These are phyloP conservation scores for Selaginella moellendorffii DNA, from an alignment of 75 land plant genomes.

Conservation along the genomic window DNA sequence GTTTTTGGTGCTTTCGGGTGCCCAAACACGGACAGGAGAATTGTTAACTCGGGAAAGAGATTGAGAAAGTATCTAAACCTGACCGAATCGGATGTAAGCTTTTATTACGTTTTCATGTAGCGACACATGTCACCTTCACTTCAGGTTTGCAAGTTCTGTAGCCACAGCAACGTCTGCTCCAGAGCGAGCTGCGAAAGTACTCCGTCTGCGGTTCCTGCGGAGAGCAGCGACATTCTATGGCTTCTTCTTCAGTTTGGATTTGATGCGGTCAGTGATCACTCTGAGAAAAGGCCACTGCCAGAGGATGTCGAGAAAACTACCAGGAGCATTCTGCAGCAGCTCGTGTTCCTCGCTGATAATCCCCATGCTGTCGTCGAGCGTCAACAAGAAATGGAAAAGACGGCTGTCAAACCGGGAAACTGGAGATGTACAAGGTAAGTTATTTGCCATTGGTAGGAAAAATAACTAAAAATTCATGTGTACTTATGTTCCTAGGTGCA, in stretches of 20 bases:
- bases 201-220: conserved; percentile 41
- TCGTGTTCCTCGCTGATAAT: not conserved
- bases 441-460: not conserved
- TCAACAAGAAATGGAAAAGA: not conserved
- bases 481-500: not conserved
- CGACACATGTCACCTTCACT: not conserved
- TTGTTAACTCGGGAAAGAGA: conserved; percentile 85
- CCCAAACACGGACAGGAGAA: conserved; percentile 65
- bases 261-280: conserved; percentile 16
- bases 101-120: not conserved
- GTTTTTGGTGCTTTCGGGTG: conserved; percentile 50
- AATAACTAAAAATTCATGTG: not conserved
- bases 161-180: conserved; percentile 45
- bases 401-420: not conserved
- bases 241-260: conserved; percentile 57
- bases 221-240: conserved; percentile 66
- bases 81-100: conserved; percentile 68
- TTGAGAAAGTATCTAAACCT: conserved; percentile 53
- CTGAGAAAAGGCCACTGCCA: not conserved
- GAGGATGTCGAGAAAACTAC: not conserved
- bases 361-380: not conserved
- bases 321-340: not conserved
- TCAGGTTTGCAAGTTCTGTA: conserved; percentile 93
- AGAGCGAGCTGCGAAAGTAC: conserved; percentile 35
- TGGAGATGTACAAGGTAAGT: not conserved